phyloP scores from a whole-genome alignment of 139 green algal species.

The Ulvella scutata region DNA sequence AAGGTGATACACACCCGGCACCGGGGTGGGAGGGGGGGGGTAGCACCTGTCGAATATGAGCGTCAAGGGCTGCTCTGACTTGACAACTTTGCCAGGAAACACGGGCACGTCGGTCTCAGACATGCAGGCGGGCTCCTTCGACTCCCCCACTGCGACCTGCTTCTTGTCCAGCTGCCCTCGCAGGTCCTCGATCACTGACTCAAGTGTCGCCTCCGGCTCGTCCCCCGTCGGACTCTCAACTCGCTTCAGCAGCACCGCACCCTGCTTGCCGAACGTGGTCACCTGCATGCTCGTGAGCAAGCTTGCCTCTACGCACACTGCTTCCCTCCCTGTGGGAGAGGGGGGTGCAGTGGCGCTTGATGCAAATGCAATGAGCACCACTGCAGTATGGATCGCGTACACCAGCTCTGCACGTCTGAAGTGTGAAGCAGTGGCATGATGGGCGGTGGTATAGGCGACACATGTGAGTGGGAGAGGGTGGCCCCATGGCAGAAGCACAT shows the following conservation, averaged over 20 bases:
- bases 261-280: slow-evolving; percentile 49
- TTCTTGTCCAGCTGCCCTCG: neutral
- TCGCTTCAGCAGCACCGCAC: slow-evolving; percentile 49
- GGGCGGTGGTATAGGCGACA: too few relatives aligned
- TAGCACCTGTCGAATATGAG: neutral
- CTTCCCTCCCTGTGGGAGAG: too few relatives aligned
- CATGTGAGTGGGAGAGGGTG: too few relatives aligned
- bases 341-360: too few relatives aligned
- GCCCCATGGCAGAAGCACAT: too few relatives aligned
- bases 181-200: neutral
- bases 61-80: neutral
- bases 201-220: neutral
- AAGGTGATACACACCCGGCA: too few relatives aligned
- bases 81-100: neutral
- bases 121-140: neutral
- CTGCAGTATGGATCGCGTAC: too few relatives aligned
- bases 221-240: neutral
- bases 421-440: too few relatives aligned
- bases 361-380: too few relatives aligned
- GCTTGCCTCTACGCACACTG: too few relatives aligned
- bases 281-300: slow-evolving; percentile 20
- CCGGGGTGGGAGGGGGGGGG: neutral
- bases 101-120: neutral
- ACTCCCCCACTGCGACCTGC: neutral
- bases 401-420: too few relatives aligned